phyloP scores from a whole-genome alignment of 2,329 filamentous ascomycete species.

The Elsinoe perseae region DNA sequence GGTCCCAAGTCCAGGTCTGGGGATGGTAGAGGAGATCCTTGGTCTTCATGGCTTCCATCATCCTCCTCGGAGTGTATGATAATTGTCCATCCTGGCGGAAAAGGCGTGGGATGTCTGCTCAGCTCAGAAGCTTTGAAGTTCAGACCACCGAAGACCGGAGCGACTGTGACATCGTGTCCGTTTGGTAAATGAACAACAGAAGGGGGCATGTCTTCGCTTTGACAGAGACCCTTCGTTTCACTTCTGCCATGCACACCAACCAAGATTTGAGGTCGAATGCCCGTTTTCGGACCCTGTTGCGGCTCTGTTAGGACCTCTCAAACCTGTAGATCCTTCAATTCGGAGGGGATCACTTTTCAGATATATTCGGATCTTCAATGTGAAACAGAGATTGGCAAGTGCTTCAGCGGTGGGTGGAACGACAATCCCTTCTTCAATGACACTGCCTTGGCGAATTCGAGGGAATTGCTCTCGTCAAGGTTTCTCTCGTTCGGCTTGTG shows the following conservation, averaged over 20 bases:
- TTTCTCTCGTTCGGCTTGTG: conserved; percentile 8
- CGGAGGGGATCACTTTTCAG: not conserved
- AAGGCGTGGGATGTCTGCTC: conserved; percentile 59
- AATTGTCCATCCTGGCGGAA: conserved; percentile 84
- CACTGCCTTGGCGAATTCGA: conserved; percentile 1
- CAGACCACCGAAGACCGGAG: conserved; percentile 82
- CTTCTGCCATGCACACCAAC: not conserved
- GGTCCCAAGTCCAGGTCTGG: conserved; percentile 23
- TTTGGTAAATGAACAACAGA: conserved; percentile 68
- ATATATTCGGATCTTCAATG: conserved; percentile 1
- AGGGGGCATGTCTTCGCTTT: conserved; percentile 31
- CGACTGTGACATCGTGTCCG: conserved; percentile 73
- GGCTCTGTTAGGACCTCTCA: conserved; percentile 1
- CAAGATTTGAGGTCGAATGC: conserved; percentile 4
- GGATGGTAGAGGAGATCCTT: conserved; percentile 24
- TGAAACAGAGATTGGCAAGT: conserved; percentile 3
- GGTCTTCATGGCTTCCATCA: conserved; percentile 29
- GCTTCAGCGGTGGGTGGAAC: not conserved
- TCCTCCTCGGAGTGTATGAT: conserved; percentile 65
- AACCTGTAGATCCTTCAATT: not conserved
- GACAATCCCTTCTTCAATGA: not conserved
- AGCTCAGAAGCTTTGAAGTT: conserved; percentile 80
- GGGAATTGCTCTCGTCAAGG: conserved; percentile 1
- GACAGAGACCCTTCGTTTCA: conserved; percentile 1
- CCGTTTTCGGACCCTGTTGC: not conserved